Base-by-base conservation (phyloP, 257 asterid genomes). In the Fraxinus cuspidata region DNA sequence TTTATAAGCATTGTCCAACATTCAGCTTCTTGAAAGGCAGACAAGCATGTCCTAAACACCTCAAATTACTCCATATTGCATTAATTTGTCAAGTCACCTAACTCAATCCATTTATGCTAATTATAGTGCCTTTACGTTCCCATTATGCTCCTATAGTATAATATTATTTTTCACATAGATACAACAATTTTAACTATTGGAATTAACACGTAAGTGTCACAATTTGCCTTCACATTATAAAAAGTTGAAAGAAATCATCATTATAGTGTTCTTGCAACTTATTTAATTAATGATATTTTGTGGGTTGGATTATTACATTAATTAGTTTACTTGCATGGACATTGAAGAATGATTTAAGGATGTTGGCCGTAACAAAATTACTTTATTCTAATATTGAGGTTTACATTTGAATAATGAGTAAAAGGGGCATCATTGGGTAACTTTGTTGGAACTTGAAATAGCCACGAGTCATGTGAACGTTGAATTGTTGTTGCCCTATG, bases 31-130 rank as follows among this genome's bases (percentile, higher is more conserved):
- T 47, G 35, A 77, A 75, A 84, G 82, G 82, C 81, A 84, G 90
- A 86, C 90, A 86, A 72, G 72, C 84, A 77, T 81, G 81, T 76
- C 84, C 64, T 81, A 83, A 81, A 70, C 69, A 38, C 58, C 64
- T 75, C 71, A 72, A 71, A 37, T 75, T 63, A 49, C 34, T 80
- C 12, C 80, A 72, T 63, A 13, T 11, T 76, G 80, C 75, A 79
- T 81, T 78, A 70, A 79, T 79, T 77, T 47, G 11, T 65, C 29
- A 27, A 51, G n/a, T 68, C 47, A 60, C 78, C 65, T 5, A 31
- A 47, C 69, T 25, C 69, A 81, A 82, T 80, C 70, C 67, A 80
- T 63, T 12, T 51, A 72, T 53, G 71, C 70, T 81, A 86, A 76
- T 79, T 79, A 79, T 77, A 64, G 19, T 79, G 63, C 72, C 65